Percentiles rank a stretch among this genome's conserved stretches.
Conservation (phyloP, 176 grass and related monocot genomes). For the maize (Zea mays) region DNA sequence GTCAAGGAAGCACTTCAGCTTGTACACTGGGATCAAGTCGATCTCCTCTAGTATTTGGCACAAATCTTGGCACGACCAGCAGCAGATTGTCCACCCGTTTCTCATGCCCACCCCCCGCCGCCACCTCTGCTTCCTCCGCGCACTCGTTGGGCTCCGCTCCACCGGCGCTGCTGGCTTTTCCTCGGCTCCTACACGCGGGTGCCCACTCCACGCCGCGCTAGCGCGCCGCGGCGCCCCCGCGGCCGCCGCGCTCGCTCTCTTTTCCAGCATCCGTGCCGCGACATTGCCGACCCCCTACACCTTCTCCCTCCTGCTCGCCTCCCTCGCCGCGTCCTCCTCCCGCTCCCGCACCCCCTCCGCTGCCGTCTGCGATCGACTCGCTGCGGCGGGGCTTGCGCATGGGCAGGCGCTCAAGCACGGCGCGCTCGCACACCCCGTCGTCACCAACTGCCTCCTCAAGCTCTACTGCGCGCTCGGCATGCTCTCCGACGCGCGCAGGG, state of each 20-base stretch:
- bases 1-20: too few relatives aligned
- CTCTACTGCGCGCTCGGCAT: constrained; percentile 53
- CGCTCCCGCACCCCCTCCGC: background rate
- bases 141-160: background rate
- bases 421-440: constrained; percentile 49
- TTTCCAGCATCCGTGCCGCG: constrained; percentile 50
- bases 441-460: constrained; percentile 64
- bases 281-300: constrained; percentile 44
- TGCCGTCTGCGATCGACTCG: background rate
- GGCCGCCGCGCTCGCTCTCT: constrained; percentile 42
- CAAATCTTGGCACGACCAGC: too few relatives aligned
- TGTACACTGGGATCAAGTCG: too few relatives aligned
- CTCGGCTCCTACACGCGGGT: constrained; percentile 2
- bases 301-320: constrained; percentile 56
- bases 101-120: background rate
- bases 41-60: too few relatives aligned
- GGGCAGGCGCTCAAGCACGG: constrained; percentile 55
- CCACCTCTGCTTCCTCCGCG: constrained; percentile 2
- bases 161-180: constrained; percentile 21
- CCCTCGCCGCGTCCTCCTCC: constrained; percentile 17
- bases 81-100: background rate
- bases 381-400: constrained; percentile 42
- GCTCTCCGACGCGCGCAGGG: constrained; percentile 38
- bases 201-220: constrained; percentile 45
- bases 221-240: constrained; percentile 35